These are phyloP conservation scores for Starmerella geochares DNA, from an alignment of 805 yeast species.

Conservation along the genomic window DNA sequence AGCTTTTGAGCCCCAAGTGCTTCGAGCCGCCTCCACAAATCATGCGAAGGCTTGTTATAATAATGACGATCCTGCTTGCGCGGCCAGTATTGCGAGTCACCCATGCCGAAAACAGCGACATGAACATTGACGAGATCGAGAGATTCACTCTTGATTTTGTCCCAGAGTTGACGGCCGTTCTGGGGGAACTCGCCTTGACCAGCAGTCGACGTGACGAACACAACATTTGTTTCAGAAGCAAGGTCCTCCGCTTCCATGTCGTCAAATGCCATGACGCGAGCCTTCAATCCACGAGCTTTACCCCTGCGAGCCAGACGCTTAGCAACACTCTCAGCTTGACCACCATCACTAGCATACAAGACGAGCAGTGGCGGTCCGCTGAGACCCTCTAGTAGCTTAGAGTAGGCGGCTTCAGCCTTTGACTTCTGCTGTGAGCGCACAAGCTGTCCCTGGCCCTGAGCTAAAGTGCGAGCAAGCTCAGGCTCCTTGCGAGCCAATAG, in stretches of 20 bases:
- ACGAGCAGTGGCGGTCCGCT: conserved; percentile 86
- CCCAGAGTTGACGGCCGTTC: conserved; percentile 72
- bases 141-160: conserved; percentile 48
- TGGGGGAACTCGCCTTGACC: conserved; percentile 85
- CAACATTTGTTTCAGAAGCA: conserved; percentile 57
- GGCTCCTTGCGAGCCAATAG: conserved; percentile 64
- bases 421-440: conserved; percentile 49
- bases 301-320: conserved; percentile 71
- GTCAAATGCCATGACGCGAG: conserved; percentile 57
- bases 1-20: conserved; percentile 66
- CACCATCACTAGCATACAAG: conserved; percentile 86
- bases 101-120: conserved; percentile 62
- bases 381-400: conserved; percentile 68
- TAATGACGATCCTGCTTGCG: conserved; percentile 89
- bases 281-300: conserved; percentile 63
- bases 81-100: conserved; percentile 90
- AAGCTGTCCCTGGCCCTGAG: conserved; percentile 51
- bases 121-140: conserved; percentile 44
- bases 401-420: conserved; percentile 68
- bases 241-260: conserved; percentile 55
- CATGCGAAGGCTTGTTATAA: conserved; percentile 83
- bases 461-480: conserved; percentile 61
- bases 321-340: conserved; percentile 74
- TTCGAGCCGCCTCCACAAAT: conserved; percentile 52
- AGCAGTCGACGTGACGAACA: conserved; percentile 62